These are phyloP conservation scores for Penicillium sclerotigenum DNA, from an alignment of 2,329 filamentous ascomycete species.

Conservation along the genomic window DNA sequence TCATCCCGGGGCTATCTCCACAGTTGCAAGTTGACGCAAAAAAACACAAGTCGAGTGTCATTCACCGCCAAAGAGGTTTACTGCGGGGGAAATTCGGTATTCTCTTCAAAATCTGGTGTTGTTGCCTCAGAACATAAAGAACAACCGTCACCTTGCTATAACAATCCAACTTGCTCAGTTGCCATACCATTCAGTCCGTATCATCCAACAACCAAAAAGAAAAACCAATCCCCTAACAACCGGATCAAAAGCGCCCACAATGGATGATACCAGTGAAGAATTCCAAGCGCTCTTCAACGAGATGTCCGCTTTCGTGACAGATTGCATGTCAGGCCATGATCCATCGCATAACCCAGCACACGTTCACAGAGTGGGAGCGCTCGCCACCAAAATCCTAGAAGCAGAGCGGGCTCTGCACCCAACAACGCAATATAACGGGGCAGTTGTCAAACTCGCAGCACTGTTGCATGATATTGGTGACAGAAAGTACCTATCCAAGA, in stretches of 20 bases:
- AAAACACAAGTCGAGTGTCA: background rate
- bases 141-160: background rate
- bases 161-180: background rate
- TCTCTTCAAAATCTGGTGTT: background rate
- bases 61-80: conserved; percentile 18
- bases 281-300: conserved; percentile 50
- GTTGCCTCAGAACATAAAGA: background rate
- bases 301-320: conserved; percentile 62
- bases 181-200: background rate
- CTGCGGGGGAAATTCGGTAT: conserved; percentile 7
- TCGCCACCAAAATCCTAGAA: conserved; percentile 64
- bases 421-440: conserved; percentile 46
- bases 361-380: conserved; percentile 72
- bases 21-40: background rate
- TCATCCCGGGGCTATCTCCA: background rate
- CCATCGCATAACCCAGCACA: conserved; percentile 85
- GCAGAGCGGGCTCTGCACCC: conserved; percentile 42
- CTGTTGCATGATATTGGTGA: conserved; percentile 88
- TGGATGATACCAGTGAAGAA: conserved; percentile 18
- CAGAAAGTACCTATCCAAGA: conserved; percentile 65
- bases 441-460: conserved; percentile 64
- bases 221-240: background rate
- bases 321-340: conserved; percentile 73
- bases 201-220: no score
- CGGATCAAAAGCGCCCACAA: background rate